Conservation (phyloP, 345 rosid species). For the Iberis pinnata region DNA sequence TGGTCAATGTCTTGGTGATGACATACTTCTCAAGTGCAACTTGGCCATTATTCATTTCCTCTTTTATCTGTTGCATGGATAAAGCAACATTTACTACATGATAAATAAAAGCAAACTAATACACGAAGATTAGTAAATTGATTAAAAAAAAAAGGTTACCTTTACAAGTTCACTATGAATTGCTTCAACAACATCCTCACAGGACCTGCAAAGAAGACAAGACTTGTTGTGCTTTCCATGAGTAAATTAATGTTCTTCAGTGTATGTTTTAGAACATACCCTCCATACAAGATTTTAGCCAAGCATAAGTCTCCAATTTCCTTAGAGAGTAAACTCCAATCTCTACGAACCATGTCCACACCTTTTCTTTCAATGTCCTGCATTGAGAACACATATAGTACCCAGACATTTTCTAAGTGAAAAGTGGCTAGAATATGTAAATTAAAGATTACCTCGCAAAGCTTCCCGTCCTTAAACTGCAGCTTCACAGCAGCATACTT, state of each 20-base stretch:
- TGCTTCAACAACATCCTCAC: constrained; percentile 89
- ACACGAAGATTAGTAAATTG: constrained; percentile 1
- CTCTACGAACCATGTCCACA: constrained; percentile 99
- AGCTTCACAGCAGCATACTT: constrained; percentile 97
- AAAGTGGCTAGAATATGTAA: constrained; percentile 2
- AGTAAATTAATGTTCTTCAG: constrained; percentile 2
- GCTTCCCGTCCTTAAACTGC: constrained; percentile 66
- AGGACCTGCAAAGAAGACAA: constrained; percentile 49
- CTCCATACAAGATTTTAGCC: constrained; percentile 81
- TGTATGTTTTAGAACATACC: constrained; percentile 40
- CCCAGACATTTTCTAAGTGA: constrained; percentile 14
- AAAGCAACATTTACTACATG: constrained; percentile 11
- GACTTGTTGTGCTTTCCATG: constrained; percentile 4
- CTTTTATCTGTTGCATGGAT: constrained; percentile 59
- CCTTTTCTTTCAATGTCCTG: constrained; percentile 97
- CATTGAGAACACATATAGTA: constrained; percentile 33
- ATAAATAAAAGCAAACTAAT: background rate
- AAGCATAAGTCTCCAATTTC: constrained; percentile 88
- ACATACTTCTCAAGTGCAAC: constrained; percentile 84
- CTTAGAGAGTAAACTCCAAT: constrained; percentile 95
- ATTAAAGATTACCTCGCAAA: constrained; percentile 53
- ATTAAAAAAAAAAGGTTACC: constrained; percentile 34
- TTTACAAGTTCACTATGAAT: constrained; percentile 80
- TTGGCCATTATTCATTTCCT: constrained; percentile 89
- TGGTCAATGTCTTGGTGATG: constrained; percentile 91